Base-by-base conservation (phyloP, 2,329 filamentous ascomycete genomes). In the Sporothrix dimorphospora region DNA sequence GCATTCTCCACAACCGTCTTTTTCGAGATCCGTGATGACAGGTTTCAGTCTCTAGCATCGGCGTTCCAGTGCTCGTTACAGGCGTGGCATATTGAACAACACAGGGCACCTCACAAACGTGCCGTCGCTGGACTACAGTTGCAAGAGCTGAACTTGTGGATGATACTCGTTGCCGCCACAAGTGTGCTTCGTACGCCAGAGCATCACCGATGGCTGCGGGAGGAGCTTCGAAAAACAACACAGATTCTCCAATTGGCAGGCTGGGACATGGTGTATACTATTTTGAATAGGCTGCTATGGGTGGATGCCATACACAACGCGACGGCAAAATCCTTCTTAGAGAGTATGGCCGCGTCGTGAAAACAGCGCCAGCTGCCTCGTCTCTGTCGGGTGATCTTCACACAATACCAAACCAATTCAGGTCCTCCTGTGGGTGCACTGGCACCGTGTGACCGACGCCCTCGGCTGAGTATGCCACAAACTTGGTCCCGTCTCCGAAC, bases 401-500 rank as follows among this genome's bases (percentile, higher is more conserved):
- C 38, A 12, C 61, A 30, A 65, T 65, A 19, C 75, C 75, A 71
- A 78, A 78, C 69, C 75, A 78, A 71, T 72, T 75, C 55, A 78
- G 55, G 40, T 65, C 61, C 16, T 65, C 61, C 11, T 65, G 59
- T 9, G 40, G 40, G 21, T 65, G 61, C n/a, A 78, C 77, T 0
- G 78, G 74, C 2, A 78, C 75, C 24, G 72, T 77, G 49, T 81
- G 79, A 0, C 78, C 78, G 0, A 78, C 73, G 0, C 78, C 78
- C 24, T 78, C 71, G 0, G 75, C 77, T 27, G 78, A 76, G 73
- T 77, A 80, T 8, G 78, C 79, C 65, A 76, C 74, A 12, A 80
- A 70, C 72, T 80, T 76, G 1, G 75, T 76, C 11, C 79, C 79
- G 70, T 81, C 79, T 4, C 79, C 79, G 66, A 77, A 80, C 24